A percentile compares a stretch with the other conserved stretches of the same genome.
Conservation (phyloP, 148 eudicot species). For the Chenopodium quinoa region DNA sequence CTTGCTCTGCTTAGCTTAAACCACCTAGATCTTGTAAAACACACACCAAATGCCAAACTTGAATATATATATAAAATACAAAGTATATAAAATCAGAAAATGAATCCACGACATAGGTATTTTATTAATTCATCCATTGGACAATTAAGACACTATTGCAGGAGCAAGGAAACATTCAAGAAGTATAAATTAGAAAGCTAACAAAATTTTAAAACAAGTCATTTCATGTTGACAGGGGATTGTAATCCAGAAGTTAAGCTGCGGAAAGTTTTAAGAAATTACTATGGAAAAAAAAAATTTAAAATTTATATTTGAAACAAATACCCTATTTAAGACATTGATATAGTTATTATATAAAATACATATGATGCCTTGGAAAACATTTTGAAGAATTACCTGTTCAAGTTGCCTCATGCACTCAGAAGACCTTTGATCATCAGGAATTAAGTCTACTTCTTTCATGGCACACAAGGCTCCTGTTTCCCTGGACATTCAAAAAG, state of each 20-base stretch:
- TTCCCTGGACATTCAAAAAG: slow-evolving; percentile 44
- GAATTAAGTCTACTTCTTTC: slow-evolving; percentile 87
- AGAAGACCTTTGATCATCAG: slow-evolving; percentile 69
- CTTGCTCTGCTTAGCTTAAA: not conserved
- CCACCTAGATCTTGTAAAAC: not conserved
- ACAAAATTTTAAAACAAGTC: not conserved
- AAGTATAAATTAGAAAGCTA: not conserved
- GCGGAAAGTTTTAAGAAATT: no score
- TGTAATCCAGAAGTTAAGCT: not conserved
- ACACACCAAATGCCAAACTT: not conserved
- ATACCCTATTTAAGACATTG: not conserved
- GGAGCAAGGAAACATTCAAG: not conserved
- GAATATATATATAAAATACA: not conserved
- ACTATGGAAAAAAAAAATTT: no score
- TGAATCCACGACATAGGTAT: no score
- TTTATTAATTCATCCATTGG: not conserved
- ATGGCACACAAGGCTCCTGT: slow-evolving; percentile 99
- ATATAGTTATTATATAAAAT: not conserved
- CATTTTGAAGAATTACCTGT: slow-evolving; percentile 47
- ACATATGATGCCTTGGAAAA: not conserved
- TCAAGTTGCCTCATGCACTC: slow-evolving; percentile 81
- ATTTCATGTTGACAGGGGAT: not conserved
- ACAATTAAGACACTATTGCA: not conserved
- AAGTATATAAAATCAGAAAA: not conserved
- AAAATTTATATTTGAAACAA: no score